Base-by-base conservation (phyloP, 2,329 filamentous ascomycete species). In the Eutypella sp. region DNA sequence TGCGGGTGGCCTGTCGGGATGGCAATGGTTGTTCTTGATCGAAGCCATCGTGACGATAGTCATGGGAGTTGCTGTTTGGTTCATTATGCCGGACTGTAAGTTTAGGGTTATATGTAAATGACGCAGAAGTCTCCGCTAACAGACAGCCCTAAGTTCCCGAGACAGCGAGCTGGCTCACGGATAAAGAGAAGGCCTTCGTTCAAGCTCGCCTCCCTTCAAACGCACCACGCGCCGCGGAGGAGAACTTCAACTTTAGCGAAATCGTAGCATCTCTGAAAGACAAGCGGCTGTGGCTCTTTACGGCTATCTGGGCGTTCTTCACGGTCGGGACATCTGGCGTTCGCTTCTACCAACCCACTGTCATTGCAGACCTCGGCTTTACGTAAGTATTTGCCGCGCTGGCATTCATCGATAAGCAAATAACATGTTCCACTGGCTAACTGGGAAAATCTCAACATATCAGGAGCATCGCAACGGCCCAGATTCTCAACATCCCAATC, bases 71-170 rank as follows among this genome's bases (percentile, higher is more conserved):
- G 55, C 67, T 5, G 68, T 79, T 11, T 78, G 73, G 61, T 78
- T 81, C 42, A 44, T 74, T 0, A 63, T 81, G 0, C 76, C 76
- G 0, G 75, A 81, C 51, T 78, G 72, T 74, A 56, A 52, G 66
- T 46, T n/a, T 16, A 16, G 1, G 15, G 8, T 15, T n/a, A 4
- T 16, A 3, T 7, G 29, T 13, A 3, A 15, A 10, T 27, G 1
- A 18, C 7, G 16, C 3, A n/a, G 34, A 34, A 10, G 22, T 16
- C 24, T 25, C n/a, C 27, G 10, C 38, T 5, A 0, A 7, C 7
- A 18, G 23, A 7, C 7, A 18, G 23, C 37, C 8, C 25, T 13
- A 13, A 63, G 60, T 63, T 34, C 60, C 59, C 15, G 47, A 60
- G 37, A 63, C 60, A 1, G 57, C 60, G 2, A 55, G 53, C 3